Percentiles rank a stretch among this genome's conserved stretches.
Conservation (phyloP, 2,329 filamentous ascomycete species). For the Plenodomus lindquistii region DNA sequence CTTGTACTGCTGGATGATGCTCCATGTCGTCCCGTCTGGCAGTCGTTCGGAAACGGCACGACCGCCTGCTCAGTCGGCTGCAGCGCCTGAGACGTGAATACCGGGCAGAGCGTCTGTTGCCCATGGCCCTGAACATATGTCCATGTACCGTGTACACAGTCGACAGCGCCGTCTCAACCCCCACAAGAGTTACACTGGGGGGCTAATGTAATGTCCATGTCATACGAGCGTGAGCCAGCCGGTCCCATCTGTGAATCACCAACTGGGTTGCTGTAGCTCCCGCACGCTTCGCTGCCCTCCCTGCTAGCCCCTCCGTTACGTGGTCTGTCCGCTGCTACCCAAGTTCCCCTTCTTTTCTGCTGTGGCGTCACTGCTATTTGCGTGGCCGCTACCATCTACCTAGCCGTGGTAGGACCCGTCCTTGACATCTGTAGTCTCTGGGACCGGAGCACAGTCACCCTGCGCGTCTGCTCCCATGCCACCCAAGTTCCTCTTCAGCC, state of each 20-base stretch:
- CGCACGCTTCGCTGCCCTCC: slow-evolving; percentile 38
- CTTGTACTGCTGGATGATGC: too few species aligned
- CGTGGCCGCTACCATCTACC: slow-evolving; percentile 27
- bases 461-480: slow-evolving; percentile 38
- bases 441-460: slow-evolving; percentile 43
- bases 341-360: slow-evolving; percentile 29
- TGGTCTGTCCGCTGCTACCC: slow-evolving; percentile 39
- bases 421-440: slow-evolving; percentile 35
- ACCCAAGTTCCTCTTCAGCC: slow-evolving; percentile 33
- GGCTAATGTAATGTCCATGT: too few species aligned
- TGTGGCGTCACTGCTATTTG: slow-evolving; percentile 45
- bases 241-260: slow-evolving; percentile 38
- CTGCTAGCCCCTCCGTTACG: slow-evolving; percentile 43
- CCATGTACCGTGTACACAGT: slow-evolving; percentile 33
- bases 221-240: slow-evolving; percentile 43
- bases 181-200: slow-evolving; percentile 44
- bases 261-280: slow-evolving; percentile 42
- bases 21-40: not conserved
- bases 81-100: not conserved
- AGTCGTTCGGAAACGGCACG: not conserved
- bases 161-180: slow-evolving; percentile 24
- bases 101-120: not conserved
- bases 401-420: slow-evolving; percentile 34
- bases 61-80: not conserved
- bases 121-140: slow-evolving; percentile 17